A percentile compares a stretch with the other conserved stretches of the same genome.
Evolutionary conservation across 441 rosid species (phyloP).

Genomic region (Adansonia rubrostipa): DNA sequence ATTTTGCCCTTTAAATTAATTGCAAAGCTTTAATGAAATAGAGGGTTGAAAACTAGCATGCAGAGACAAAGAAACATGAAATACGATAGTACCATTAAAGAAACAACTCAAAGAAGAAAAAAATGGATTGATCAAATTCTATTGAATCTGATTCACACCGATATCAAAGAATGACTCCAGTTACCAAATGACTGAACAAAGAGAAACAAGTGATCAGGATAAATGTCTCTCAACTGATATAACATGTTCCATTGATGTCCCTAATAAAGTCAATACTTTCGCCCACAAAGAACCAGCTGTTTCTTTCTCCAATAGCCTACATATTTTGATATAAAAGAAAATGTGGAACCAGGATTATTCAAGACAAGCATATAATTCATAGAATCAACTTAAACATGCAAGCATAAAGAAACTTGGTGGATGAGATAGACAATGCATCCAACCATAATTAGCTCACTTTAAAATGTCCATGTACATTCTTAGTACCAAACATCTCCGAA

Average conservation of each 20-base stretch:
- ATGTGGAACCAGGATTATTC: background rate
- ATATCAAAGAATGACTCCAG: slow-evolving; percentile 15
- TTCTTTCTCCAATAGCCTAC: background rate
- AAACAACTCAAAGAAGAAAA: background rate
- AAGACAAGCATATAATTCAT: background rate
- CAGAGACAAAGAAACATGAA: background rate
- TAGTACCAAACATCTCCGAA: slow-evolving; percentile 10
- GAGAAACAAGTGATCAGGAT: background rate
- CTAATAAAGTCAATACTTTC: background rate
- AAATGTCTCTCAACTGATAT: background rate
- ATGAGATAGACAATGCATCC: slow-evolving; percentile 4
- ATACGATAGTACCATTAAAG: background rate
- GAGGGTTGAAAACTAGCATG: background rate
- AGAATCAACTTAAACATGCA: background rate
- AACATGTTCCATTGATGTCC: background rate
- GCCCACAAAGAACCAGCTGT: background rate
- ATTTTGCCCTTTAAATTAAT: background rate
- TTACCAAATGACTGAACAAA: slow-evolving; percentile 12
- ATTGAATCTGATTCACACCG: background rate
- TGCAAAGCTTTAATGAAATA: background rate
- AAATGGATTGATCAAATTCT: slow-evolving; percentile 10
- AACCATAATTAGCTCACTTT: slow-evolving; percentile 16
- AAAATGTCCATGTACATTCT: slow-evolving; percentile 9
- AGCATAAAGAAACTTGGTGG: slow-evolving; percentile 3
- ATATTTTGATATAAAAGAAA: background rate